Base-by-base conservation (phyloP, 1,284 basidiomycete species). In the Microbotryum violaceum region DNA sequence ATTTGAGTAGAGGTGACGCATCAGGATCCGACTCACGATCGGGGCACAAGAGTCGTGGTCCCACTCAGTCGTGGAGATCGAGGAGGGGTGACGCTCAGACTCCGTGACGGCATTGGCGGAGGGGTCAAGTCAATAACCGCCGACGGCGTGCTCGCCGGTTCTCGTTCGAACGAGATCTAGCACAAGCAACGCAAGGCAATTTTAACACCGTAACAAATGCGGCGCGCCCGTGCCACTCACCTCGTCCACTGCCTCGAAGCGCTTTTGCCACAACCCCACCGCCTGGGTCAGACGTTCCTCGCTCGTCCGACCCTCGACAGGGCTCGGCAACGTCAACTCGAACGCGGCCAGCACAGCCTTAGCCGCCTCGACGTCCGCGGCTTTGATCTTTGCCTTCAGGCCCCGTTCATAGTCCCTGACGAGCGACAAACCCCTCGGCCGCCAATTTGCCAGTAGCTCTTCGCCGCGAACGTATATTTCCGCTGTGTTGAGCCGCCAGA, bases 401-500 rank as follows among this genome's bases (percentile, higher is more conserved):
- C 91, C 77, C 59, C 82, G 80, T 49, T 80, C 81, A 73, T 90
- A 89, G 72, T 97, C 94, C 63, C 91, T 84, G 23, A 98, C 86
- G 10, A 92, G 83, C 2, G 85, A 86, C 12, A 97, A 81, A 7
- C 91, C 89, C 31, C 93, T 82, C 47, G 93, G 85, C 69, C 85
- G 87, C 93, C 94, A 97, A 9, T 79, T 73, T 4, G 82, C 84
- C 29, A 97, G 79, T 4, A 82, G 77, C 71, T 97, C 91, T 73
- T 97, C 91, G 3, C 93, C 92, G 27, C 86, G 82, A 0, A 98
- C 91, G 74, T 93, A 94, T 75, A 91, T 93, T 74, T 89, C 87
- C 20, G 88, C 85, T 1, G 94, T 97, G 77, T 97, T 91, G 56
- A 97, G 79, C 54, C 92, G 80, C 93, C 94, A 97, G 14, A 97